A percentile compares a stretch with the other conserved stretches of the same genome.
Evolutionary conservation across 441 rosid genomes (phyloP).

Genomic region (Theobroma grandiflorum): DNA sequence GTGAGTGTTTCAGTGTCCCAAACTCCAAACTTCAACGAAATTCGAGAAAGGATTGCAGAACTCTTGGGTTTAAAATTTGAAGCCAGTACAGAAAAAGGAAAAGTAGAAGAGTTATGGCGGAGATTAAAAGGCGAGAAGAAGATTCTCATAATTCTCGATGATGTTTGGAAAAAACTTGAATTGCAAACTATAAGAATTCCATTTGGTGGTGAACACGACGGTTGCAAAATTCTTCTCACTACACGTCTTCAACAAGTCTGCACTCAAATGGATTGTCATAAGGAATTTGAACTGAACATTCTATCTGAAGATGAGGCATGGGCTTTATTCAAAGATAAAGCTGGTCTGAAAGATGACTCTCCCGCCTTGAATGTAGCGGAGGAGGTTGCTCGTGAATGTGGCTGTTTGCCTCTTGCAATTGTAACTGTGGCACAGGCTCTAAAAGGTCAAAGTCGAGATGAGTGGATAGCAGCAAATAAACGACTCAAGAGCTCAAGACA

Average conservation of each 20-base stretch:
- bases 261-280: no score
- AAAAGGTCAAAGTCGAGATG: neutral
- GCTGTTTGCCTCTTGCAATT: neutral
- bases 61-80: neutral
- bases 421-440: neutral
- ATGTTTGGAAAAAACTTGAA: no score
- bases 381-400: neutral
- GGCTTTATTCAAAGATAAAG: neutral
- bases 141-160: no score
- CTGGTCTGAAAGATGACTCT: neutral
- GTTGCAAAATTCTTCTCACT: no score
- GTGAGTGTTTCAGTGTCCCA: neutral
- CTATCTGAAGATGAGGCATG: neutral
- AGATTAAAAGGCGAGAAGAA: no score
- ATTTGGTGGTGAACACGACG: no score
- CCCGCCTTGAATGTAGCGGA: neutral
- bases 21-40: neutral
- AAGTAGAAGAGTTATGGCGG: no score
- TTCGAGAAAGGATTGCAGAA: neutral
- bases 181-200: no score
- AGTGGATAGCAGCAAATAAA: neutral
- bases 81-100: neutral
- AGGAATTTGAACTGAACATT: no score
- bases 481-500: neutral
- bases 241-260: no score